Percentiles rank a stretch among this genome's conserved stretches.
Evolutionary conservation across 2,329 filamentous ascomycete genomes (phyloP).

Genomic region (Sclerotinia sclerotiorum): DNA sequence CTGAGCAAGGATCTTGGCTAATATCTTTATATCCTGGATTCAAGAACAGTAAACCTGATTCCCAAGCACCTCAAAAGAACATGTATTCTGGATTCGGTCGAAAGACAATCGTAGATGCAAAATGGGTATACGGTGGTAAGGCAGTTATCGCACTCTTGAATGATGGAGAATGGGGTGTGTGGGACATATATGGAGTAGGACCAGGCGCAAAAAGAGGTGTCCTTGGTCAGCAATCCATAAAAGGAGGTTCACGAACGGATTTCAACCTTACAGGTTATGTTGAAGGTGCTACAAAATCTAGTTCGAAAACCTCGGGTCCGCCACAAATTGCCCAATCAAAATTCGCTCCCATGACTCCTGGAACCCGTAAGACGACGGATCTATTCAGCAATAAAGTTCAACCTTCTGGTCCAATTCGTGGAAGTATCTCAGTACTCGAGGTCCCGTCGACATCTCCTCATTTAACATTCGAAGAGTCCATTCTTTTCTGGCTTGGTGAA

Average conservation of each 20-base stretch:
- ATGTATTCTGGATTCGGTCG: constrained; percentile 49
- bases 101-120: constrained; percentile 61
- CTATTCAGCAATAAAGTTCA: constrained; percentile 32
- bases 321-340: constrained; percentile 45
- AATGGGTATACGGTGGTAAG: constrained; percentile 61
- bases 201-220: constrained; percentile 50
- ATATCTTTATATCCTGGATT: constrained; percentile 56
- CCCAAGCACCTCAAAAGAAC: constrained; percentile 45
- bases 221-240: constrained; percentile 42
- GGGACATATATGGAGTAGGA: constrained; percentile 62
- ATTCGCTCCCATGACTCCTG: constrained; percentile 65
- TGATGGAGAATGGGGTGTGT: constrained; percentile 67
- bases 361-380: constrained; percentile 48
- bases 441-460: constrained; percentile 34
- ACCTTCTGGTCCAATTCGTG: constrained; percentile 26
- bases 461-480: constrained; percentile 36
- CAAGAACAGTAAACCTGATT: constrained; percentile 31
- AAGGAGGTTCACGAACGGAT: constrained; percentile 57
- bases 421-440: constrained; percentile 39
- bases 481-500: constrained; percentile 41
- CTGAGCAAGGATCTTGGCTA: constrained; percentile 61
- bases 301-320: constrained; percentile 25
- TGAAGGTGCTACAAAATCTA: constrained; percentile 50
- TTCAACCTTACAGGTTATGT: constrained; percentile 61
- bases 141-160: constrained; percentile 59